Evolutionary conservation across 75 land plant species (phyloP).

Genomic region (Sequoiadendron giganteum): DNA sequence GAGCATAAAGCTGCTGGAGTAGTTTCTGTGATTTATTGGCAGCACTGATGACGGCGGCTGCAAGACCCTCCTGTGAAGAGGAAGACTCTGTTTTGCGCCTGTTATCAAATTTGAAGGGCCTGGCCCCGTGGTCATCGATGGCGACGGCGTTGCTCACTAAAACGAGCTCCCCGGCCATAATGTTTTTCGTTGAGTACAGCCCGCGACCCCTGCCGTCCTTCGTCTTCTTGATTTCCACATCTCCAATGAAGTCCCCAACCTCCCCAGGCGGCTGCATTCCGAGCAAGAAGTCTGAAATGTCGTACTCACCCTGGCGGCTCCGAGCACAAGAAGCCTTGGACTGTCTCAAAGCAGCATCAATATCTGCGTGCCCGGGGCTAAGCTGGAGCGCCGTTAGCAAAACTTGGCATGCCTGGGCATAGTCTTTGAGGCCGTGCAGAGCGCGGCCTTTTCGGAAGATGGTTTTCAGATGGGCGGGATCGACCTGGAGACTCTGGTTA

Average conservation of each 20-base stretch:
- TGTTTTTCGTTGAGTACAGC: conserved; percentile 20
- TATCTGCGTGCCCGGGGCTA: conserved; percentile 4
- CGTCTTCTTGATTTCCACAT: conserved; percentile 13
- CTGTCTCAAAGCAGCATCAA: conserved; percentile 9
- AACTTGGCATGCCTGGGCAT: not conserved
- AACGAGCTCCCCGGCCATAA: conserved; percentile 24
- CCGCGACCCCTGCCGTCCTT: conserved; percentile 27
- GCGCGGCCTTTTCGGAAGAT: conserved; percentile 34
- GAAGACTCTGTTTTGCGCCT: no score
- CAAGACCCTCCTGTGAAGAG: not conserved
- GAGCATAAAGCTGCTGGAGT: conserved; percentile 14
- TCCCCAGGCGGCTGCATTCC: not conserved
- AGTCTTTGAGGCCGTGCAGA: conserved; percentile 20
- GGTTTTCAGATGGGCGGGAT: conserved; percentile 27
- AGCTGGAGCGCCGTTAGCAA: conserved; percentile 3
- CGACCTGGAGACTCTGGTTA: conserved; percentile 19
- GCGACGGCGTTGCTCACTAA: conserved; percentile 38
- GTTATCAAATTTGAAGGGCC: not conserved
- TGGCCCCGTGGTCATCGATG: not conserved
- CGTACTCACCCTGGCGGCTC: not conserved
- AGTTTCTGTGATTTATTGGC: conserved; percentile 18
- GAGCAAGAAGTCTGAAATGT: not conserved
- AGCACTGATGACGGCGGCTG: not conserved
- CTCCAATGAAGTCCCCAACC: conserved; percentile 23
- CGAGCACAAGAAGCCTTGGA: not conserved